Conservation (phyloP, 768 basidiomycete species). For the Mycena polygramma region DNA sequence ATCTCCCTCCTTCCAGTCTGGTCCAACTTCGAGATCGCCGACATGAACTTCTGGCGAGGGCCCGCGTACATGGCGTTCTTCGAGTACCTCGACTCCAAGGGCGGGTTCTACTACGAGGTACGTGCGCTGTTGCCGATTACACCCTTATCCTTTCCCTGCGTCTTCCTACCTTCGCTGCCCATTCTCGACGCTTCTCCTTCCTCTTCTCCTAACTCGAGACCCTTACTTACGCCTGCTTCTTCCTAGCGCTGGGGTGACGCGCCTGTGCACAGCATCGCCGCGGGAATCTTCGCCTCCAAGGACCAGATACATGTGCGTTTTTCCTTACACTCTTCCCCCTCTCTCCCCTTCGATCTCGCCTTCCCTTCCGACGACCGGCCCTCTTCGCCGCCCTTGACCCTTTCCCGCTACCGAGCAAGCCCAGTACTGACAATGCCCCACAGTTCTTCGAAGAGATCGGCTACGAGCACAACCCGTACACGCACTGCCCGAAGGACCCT, state of each 20-base stretch:
- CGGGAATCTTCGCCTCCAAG: conserved; percentile 67
- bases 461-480: conserved; percentile 67
- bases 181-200: not conserved
- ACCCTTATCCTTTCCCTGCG: too few relatives aligned
- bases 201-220: conserved; percentile 45
- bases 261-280: conserved; percentile 78
- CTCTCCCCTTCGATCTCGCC: too few relatives aligned
- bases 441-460: conserved; percentile 86
- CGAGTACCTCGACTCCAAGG: conserved; percentile 68
- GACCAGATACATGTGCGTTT: conserved; percentile 57
- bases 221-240: conserved; percentile 30
- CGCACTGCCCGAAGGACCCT: conserved; percentile 58
- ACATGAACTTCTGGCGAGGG: conserved; percentile 73
- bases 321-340: too few relatives aligned
- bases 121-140: conserved; percentile 34
- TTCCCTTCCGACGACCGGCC: too few relatives aligned
- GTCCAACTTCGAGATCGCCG: conserved; percentile 81
- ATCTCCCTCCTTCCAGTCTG: conserved; percentile 53
- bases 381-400: too few relatives aligned
- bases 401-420: too few relatives aligned
- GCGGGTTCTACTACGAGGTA: conserved; percentile 80
- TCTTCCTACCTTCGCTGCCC: too few relatives aligned
- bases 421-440: too few relatives aligned
- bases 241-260: conserved; percentile 68
- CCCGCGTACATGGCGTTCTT: conserved; percentile 79